These are phyloP conservation scores for Plectosphaerella sp. DNA, from an alignment of 2,329 filamentous ascomycete species.

Conservation along the genomic window DNA sequence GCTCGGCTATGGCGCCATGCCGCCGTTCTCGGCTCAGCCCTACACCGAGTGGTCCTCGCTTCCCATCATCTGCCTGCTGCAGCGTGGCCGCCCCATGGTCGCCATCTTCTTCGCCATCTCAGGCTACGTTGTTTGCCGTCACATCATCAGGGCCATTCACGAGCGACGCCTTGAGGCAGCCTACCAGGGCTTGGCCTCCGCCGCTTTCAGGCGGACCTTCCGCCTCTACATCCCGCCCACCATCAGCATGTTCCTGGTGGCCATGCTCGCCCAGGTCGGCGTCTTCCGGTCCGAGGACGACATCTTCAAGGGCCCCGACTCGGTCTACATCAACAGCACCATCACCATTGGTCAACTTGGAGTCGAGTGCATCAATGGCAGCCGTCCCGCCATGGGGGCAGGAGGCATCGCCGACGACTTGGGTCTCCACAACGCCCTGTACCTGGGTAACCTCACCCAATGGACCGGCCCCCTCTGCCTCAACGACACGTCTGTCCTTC, in stretches of 20 bases:
- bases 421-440: slow-evolving; percentile 18
- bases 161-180: slow-evolving; percentile 27
- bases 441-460: slow-evolving; percentile 23
- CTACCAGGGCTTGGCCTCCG: slow-evolving; percentile 30
- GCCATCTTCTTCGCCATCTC: slow-evolving; percentile 39
- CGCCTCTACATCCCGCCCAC: slow-evolving; percentile 34
- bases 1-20: slow-evolving; percentile 32
- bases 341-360: slow-evolving; percentile 15
- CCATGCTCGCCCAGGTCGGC: slow-evolving; percentile 30
- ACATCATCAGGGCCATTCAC: slow-evolving; percentile 30
- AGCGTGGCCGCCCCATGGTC: slow-evolving; percentile 35
- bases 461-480: slow-evolving; percentile 26
- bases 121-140: slow-evolving; percentile 34
- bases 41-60: slow-evolving; percentile 24
- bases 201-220: slow-evolving; percentile 31
- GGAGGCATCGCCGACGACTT: slow-evolving; percentile 22
- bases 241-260: slow-evolving; percentile 34
- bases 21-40: slow-evolving; percentile 27
- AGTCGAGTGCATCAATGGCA: slow-evolving; percentile 20
- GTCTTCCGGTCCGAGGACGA: slow-evolving; percentile 27
- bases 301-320: slow-evolving; percentile 31
- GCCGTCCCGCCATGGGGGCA: slow-evolving; percentile 18
- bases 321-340: slow-evolving; percentile 32
- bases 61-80: slow-evolving; percentile 34
- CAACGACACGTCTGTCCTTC: slow-evolving; percentile 21